Conservation (phyloP, 2,329 filamentous ascomycete species). For the Trichothecium roseum region DNA sequence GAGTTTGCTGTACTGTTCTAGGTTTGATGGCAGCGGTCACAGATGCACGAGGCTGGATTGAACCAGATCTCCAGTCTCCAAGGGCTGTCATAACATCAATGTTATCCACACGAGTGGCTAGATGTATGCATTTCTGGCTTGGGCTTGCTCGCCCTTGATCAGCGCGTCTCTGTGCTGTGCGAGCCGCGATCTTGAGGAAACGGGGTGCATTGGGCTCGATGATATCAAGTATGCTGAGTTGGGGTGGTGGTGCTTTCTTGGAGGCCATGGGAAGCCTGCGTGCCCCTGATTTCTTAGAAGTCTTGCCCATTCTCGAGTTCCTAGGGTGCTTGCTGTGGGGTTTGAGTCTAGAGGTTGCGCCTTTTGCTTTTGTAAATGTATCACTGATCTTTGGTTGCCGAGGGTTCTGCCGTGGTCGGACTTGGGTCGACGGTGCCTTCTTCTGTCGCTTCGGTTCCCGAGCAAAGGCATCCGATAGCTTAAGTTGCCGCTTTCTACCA, state of each 20-base stretch:
- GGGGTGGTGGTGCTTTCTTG: conserved; percentile 22
- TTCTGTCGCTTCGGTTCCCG: conserved; percentile 15
- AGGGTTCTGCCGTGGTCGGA: conserved; percentile 8
- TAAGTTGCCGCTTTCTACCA: conserved; percentile 27
- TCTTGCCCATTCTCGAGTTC: neutral
- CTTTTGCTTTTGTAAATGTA: conserved; percentile 10
- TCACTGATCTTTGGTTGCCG: conserved; percentile 22
- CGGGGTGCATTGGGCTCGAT: conserved; percentile 39
- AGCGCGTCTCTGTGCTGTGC: conserved; percentile 36
- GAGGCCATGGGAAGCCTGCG: conserved; percentile 7
- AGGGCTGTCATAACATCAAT: conserved; percentile 44
- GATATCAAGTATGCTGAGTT: conserved; percentile 52
- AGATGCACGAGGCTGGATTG: conserved; percentile 30
- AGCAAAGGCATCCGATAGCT: conserved; percentile 13
- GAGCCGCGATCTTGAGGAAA: conserved; percentile 52
- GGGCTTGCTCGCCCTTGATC: conserved; percentile 46
- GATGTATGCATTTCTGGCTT: conserved; percentile 42
- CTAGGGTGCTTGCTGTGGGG: neutral
- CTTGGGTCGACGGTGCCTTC: conserved; percentile 9
- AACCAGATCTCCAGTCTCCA: conserved; percentile 44
- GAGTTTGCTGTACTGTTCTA: conserved; percentile 5
- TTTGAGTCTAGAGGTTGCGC: neutral
- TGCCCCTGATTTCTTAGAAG: conserved; percentile 3
- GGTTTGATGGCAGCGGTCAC: conserved; percentile 16
- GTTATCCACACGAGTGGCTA: conserved; percentile 52